A percentile compares a stretch with the other conserved stretches of the same genome.
These are phyloP conservation scores for Daucus carota DNA, from an alignment of 129 eudicot genomes.

Conservation along the genomic window DH1_v3.0 NC_030387.2:26280001-26280500, in stretches of 20 bases:
- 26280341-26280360: neutral
- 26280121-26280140: no score
- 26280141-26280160: neutral
- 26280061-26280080: no score
- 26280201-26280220: neutral
- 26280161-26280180: neutral
- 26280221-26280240: neutral
- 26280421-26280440: neutral
- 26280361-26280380: neutral
- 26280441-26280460: neutral
- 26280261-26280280: neutral
- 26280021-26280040: no score
- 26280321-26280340: neutral
- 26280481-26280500: neutral
- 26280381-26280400: neutral
- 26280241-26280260: neutral
- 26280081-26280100: no score
- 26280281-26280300: neutral
- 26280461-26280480: neutral
- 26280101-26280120: no score
- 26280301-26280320: neutral
- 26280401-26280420: neutral
- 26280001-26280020: no score
- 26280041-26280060: no score
- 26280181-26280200: neutral